Base-by-base conservation (phyloP, 257 asterid species). In the Nicotiana benthamiana region DNA sequence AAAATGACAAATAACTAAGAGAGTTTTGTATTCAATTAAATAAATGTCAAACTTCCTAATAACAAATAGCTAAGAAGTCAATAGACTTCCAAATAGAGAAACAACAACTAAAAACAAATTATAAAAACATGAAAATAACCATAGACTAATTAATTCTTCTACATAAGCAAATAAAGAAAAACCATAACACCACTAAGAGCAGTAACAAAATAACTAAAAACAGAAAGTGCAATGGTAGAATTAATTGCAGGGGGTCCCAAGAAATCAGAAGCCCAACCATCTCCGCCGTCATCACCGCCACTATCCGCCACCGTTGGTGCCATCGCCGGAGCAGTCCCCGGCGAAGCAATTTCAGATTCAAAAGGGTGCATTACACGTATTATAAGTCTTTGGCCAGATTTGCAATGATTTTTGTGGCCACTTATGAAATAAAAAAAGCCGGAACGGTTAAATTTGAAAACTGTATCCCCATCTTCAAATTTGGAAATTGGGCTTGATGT, bases 361-460 rank as follows among this genome's bases (percentile, higher is more conserved):
- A 85, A 67, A 0, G 90, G 92, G 54, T 94, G 98, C 90, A 92
- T 86, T 53, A 92, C 97, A 0, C 91, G 92, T 70, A 94, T 24
- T 17, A 89, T 88, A 16, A 94, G 83, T 85, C 90, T 84, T 24
- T 92, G 95, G 57, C 97, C 97, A 1, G 86, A 62, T 9, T 76
- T 80, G 86, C 97, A 94, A 85, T 94, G 93, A 13, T 82, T 89
- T 2, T 86, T 82, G 61, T 80, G 64, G 20, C 97, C 97, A 79
- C 98, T 92, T 51, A 94, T 91, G 93, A 94, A 94, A 51, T 89
- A 90, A 85, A 87, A 91, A 62, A 85, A 81, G 12, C 94, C 98
- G 0, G 97, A 56, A 0, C 87, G 86, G 34, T 85, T 87, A 18
- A 94, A 84, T 75, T 48, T 75, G 84, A 85, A 91, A 74, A 89